phyloP scores from a whole-genome alignment of 768 basidiomycete species.

The Xerocomus potaroensis region DNA sequence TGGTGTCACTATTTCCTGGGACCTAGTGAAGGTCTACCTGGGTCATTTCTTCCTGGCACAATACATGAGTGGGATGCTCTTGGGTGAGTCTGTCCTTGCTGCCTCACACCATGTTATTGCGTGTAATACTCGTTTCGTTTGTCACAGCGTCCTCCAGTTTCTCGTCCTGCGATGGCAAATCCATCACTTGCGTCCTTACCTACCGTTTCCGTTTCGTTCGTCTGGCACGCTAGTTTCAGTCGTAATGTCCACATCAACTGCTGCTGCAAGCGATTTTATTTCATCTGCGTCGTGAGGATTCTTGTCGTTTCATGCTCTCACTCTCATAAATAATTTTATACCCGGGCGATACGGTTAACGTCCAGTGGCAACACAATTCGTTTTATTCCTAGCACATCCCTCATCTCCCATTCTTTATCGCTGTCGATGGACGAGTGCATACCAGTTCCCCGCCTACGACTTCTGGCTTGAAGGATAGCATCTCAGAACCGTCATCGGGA shows the following conservation, averaged over 20 bases:
- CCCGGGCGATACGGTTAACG: too few relatives aligned
- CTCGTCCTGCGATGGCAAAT: not conserved
- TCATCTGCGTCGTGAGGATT: conserved; percentile 2
- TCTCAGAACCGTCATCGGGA: conserved; percentile 41
- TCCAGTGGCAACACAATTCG: too few relatives aligned
- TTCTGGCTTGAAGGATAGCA: conserved; percentile 36
- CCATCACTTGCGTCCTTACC: not conserved
- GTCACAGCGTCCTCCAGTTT: too few relatives aligned
- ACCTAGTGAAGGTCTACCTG: not conserved
- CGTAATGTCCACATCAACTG: not conserved
- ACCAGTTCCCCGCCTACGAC: conserved; percentile 36
- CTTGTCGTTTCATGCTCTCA: not conserved
- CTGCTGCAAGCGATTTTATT: not conserved
- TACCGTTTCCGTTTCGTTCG: not conserved
- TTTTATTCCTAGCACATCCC: not conserved
- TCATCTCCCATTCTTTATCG: not conserved
- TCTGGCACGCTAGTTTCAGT: not conserved
- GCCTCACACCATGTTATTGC: too few relatives aligned
- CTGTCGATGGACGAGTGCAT: conserved; percentile 24
- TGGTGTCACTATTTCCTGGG: not conserved
- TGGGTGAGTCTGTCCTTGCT: too few relatives aligned
- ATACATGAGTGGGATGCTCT: too few relatives aligned
- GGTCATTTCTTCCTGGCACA: not conserved
- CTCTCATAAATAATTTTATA: not conserved
- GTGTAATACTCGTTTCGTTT: too few relatives aligned